Base-by-base conservation (phyloP, 768 basidiomycete genomes). In the Trametes cingulata region DNA sequence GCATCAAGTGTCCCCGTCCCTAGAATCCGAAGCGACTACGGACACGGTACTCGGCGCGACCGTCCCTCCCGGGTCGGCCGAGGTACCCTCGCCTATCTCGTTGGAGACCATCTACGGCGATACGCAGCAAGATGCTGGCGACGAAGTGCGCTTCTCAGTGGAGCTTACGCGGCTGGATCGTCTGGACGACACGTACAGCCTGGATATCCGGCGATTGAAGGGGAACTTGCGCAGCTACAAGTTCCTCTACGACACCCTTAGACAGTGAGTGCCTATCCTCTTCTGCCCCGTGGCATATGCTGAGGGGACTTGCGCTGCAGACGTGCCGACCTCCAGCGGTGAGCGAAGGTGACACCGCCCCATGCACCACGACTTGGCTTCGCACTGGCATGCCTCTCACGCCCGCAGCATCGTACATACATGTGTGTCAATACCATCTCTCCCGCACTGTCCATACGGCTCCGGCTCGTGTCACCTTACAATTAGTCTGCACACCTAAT, bases 141-240 rank as follows among this genome's bases (percentile, higher is more conserved):
- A 96, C 67, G 97, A 98, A 85, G 93, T 99, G 66, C 86, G 92
- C 66, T 98, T 98, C 79, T 92, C 87, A 13, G 90, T 98, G 62
- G 97, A 99, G 77, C 75, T 99, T 63, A 98, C 96, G 47, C 79
- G 91, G 67, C 80, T 99, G 68, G 90, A 93, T 73, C 85, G 93
- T 63, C 80, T 98, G 68, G 91, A 88, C 65, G 92, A 93, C 70
- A 91, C 95, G 45, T 95, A 89, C 74, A 90, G 89, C 74, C 80
- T 98, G 67, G 95, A 98, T 75, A 88, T 98, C 71, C 85, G 95
- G 68, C 77, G 97, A 65, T 72, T 98, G 69, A 95, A 96, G 74
- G 97, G 97, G 27, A 91, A 92, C 71, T 77, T 96, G 71, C 84
- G 91, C 76, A 93, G 91, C 74, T 98, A 93, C 77, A 93, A 93